phyloP scores from a whole-genome alignment of 345 rosid species.

The Rhodamnia argentea region DNA sequence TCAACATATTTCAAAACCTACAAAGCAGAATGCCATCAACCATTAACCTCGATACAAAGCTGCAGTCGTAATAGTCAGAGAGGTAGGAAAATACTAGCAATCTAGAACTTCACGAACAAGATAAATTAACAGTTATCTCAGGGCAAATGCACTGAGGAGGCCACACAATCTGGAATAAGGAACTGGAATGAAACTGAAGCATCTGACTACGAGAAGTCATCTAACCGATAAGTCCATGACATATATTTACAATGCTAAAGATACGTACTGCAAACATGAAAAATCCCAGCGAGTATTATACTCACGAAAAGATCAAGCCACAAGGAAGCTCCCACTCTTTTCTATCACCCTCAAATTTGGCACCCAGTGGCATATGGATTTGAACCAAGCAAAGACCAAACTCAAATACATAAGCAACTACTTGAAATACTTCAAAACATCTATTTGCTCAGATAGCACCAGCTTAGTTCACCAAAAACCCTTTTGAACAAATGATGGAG shows the following conservation, averaged over 20 bases:
- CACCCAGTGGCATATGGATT: background rate
- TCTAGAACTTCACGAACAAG: background rate
- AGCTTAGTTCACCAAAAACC: background rate
- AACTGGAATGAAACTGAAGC: background rate
- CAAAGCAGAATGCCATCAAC: constrained; percentile 6
- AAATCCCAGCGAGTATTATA: background rate
- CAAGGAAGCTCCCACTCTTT: background rate
- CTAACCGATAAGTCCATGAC: background rate
- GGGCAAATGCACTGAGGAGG: background rate
- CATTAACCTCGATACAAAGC: background rate
- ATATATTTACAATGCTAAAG: background rate
- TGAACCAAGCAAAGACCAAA: background rate
- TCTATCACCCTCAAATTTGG: background rate
- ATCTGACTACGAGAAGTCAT: background rate
- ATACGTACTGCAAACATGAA: background rate
- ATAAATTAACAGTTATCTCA: background rate
- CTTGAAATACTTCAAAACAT: background rate
- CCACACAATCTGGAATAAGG: background rate
- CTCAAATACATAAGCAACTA: background rate
- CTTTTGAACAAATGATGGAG: background rate
- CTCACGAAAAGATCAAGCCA: background rate
- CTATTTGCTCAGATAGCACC: background rate
- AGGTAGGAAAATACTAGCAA: background rate
- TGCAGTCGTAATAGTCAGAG: background rate
- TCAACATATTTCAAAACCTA: constrained; percentile 91